Percentiles rank a stretch among this genome's conserved stretches.
Evolutionary conservation across 1,284 basidiomycete genomes (phyloP).

Genomic region (Cryptococcus sp.): DNA sequence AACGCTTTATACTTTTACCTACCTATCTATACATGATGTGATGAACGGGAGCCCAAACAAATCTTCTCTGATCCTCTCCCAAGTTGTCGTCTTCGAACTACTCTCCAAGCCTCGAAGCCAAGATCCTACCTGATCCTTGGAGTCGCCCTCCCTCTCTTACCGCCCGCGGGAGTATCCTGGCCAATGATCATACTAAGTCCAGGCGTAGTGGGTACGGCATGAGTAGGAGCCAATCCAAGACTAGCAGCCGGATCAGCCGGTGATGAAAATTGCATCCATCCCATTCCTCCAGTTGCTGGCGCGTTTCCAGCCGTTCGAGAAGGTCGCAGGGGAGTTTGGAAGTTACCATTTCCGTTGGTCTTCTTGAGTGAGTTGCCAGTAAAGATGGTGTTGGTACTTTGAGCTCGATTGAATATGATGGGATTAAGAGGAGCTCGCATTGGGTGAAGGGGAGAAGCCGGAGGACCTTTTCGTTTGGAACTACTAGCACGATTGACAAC

Average conservation of each 20-base stretch:
- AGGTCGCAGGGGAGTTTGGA: conserved; percentile 6
- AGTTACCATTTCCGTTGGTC: conserved; percentile 4
- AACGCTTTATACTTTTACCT: no score
- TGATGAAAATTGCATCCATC: conserved; percentile 13
- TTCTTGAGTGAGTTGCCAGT: not conserved
- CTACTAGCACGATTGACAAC: not conserved
- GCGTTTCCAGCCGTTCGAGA: conserved; percentile 1
- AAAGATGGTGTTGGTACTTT: not conserved
- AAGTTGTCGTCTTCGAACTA: no score
- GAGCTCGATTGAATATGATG: not conserved
- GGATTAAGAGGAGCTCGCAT: conserved; percentile 1
- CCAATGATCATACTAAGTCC: conserved; percentile 14
- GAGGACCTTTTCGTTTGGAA: no score
- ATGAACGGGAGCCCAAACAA: no score
- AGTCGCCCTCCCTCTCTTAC: not conserved
- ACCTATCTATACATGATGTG: no score
- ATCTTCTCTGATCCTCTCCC: no score
- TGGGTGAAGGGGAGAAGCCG: not conserved
- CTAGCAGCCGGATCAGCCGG: conserved; percentile 10
- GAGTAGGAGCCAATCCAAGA: conserved; percentile 15
- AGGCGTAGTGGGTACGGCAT: conserved; percentile 14
- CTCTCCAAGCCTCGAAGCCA: no score
- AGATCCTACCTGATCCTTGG: no score
- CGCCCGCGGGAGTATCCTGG: conserved; percentile 10
- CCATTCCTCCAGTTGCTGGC: conserved; percentile 4